Percentiles rank a stretch among this genome's conserved stretches.
These are phyloP conservation scores for Lentinula lateritia DNA, from an alignment of 768 basidiomycete genomes.

Conservation along the genomic window DNA sequence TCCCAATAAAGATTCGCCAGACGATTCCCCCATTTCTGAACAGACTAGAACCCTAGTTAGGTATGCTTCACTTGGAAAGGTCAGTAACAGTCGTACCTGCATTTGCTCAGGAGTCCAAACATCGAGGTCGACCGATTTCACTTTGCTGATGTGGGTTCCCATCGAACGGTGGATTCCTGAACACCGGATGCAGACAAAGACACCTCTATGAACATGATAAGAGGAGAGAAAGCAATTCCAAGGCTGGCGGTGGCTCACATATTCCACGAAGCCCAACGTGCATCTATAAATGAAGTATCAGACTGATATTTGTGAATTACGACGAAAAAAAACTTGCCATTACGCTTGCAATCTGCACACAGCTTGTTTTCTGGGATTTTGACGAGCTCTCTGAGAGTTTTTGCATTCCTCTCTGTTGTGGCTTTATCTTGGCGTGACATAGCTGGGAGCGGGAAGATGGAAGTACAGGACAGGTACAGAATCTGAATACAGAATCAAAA, in stretches of 20 bases:
- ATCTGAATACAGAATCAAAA: too few relatives aligned
- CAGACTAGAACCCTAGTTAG: constrained; percentile 37
- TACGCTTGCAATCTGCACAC: constrained; percentile 95
- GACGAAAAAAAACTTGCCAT: constrained; percentile 52
- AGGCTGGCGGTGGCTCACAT: constrained; percentile 44
- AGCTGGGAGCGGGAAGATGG: not conserved
- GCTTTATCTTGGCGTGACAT: constrained; percentile 72
- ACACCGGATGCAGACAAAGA: constrained; percentile 94
- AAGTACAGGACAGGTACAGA: not conserved
- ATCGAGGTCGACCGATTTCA: constrained; percentile 97
- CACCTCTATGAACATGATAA: constrained; percentile 50
- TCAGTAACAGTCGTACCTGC: constrained; percentile 48
- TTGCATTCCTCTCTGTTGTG: constrained; percentile 74
- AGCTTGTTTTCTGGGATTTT: constrained; percentile 89
- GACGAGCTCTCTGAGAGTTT: constrained; percentile 79
- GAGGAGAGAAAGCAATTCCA: not conserved
- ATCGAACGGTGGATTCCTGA: constrained; percentile 96
- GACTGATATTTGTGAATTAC: constrained; percentile 5
- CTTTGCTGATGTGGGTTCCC: constrained; percentile 97
- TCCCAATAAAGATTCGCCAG: constrained; percentile 97
- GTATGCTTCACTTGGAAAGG: not conserved
- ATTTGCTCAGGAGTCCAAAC: constrained; percentile 98
- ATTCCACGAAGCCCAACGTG: constrained; percentile 98
- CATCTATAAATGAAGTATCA: constrained; percentile 48
- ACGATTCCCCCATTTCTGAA: constrained; percentile 93